These are phyloP conservation scores for Wolfiporia cocos DNA, from an alignment of 1,284 basidiomycete species.

Conservation along the genomic window DNA sequence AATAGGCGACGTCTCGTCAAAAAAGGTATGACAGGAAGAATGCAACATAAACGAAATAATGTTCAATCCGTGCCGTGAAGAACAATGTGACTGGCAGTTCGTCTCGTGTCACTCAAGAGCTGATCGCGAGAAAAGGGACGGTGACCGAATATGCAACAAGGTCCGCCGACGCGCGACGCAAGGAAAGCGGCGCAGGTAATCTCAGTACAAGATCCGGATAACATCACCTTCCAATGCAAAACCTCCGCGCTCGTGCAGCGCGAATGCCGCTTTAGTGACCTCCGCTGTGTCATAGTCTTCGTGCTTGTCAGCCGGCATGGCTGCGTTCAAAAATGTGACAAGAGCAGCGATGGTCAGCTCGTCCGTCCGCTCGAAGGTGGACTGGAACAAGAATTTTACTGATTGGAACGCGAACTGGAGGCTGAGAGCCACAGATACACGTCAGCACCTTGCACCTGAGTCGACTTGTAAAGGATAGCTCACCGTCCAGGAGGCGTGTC, in stretches of 20 bases:
- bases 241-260: constrained; percentile 45
- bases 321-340: constrained; percentile 65
- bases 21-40: too few species aligned
- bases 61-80: too few species aligned
- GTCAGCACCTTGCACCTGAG: constrained; percentile 2
- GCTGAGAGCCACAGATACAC: constrained; percentile 27
- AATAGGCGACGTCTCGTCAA: too few species aligned
- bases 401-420: constrained; percentile 53
- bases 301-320: constrained; percentile 68
- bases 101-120: too few species aligned
- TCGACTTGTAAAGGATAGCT: constrained; percentile 25
- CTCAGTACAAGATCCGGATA: constrained; percentile 28
- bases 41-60: not conserved
- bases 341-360: constrained; percentile 62
- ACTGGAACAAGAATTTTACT: constrained; percentile 52
- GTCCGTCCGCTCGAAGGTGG: constrained; percentile 57
- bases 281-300: constrained; percentile 74
- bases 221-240: constrained; percentile 56
- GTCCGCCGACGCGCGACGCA: too few species aligned
- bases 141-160: too few species aligned
- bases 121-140: too few species aligned
- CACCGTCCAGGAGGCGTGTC: constrained; percentile 53
- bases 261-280: constrained; percentile 51
- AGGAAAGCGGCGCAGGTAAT: too few species aligned
- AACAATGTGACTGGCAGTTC: too few species aligned